Evolutionary conservation across 2,329 filamentous ascomycete genomes (phyloP).

Genomic region (Pseudogymnoascus verrucosus): DNA sequence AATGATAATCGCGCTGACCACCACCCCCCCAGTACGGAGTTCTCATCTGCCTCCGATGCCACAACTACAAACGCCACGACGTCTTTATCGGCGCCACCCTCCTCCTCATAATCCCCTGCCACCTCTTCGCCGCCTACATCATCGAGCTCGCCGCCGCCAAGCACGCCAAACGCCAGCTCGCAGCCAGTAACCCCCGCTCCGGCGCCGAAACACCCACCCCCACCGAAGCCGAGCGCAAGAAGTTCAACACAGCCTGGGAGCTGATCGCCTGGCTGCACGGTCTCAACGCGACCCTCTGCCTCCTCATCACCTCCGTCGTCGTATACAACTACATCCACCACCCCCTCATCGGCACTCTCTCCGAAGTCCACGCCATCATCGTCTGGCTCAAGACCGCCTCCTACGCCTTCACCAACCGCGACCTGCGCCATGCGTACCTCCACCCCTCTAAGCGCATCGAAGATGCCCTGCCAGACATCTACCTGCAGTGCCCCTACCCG

Average conservation of each 20-base stretch:
- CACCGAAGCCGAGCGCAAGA: conserved; percentile 50
- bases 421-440: conserved; percentile 83
- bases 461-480: conserved; percentile 69
- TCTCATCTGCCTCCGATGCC: conserved; percentile 82
- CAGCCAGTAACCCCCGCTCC: conserved; percentile 38
- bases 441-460: conserved; percentile 62
- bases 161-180: conserved; percentile 63
- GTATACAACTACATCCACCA: conserved; percentile 92
- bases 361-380: conserved; percentile 84
- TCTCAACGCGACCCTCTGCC: conserved; percentile 73
- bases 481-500: conserved; percentile 78
- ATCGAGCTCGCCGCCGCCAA: conserved; percentile 79
- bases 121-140: conserved; percentile 81
- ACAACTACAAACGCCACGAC: conserved; percentile 77
- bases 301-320: conserved; percentile 71
- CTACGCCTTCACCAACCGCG: conserved; percentile 93
- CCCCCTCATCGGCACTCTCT: conserved; percentile 84
- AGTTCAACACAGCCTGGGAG: conserved; percentile 70
- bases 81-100: conserved; percentile 66
- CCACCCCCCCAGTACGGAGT: conserved; percentile 64
- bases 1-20: background rate
- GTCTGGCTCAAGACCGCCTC: conserved; percentile 95
- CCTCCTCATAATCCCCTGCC: conserved; percentile 81
- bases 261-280: conserved; percentile 73
- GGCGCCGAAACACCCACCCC: conserved; percentile 36